A percentile compares a stretch with the other conserved stretches of the same genome.
Evolutionary conservation across 495 filamentous ascomycete genomes (phyloP).

Genomic region (Penicillium verhagenii): DNA sequence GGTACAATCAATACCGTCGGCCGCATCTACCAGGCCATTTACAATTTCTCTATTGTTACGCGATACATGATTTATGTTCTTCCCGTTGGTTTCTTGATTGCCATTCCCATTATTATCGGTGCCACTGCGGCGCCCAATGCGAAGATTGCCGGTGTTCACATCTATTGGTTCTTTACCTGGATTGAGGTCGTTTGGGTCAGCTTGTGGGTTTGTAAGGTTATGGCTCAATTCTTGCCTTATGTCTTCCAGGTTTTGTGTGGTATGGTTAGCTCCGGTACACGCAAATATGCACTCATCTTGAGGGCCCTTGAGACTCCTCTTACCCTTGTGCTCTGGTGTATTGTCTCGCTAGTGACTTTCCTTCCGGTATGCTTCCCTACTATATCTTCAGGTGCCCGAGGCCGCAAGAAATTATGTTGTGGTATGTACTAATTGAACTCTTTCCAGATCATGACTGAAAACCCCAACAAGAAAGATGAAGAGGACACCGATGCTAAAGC

Average conservation of each 20-base stretch:
- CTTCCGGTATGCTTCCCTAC: slow-evolving; percentile 47
- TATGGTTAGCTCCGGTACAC: slow-evolving; percentile 84
- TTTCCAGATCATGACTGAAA: slow-evolving; percentile 53
- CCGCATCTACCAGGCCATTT: slow-evolving; percentile 77
- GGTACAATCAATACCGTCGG: slow-evolving; percentile 78
- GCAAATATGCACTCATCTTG: slow-evolving; percentile 87
- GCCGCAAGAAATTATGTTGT: slow-evolving; percentile 18
- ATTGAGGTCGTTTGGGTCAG: slow-evolving; percentile 87
- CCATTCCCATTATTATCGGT: slow-evolving; percentile 79
- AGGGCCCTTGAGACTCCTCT: slow-evolving; percentile 78
- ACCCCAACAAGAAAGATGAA: slow-evolving; percentile 30
- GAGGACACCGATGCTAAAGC: slow-evolving; percentile 31
- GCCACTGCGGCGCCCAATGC: slow-evolving; percentile 52
- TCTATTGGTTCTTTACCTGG: slow-evolving; percentile 86
- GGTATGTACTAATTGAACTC: slow-evolving; percentile 27
- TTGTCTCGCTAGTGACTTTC: slow-evolving; percentile 79
- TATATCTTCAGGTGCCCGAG: slow-evolving; percentile 8
- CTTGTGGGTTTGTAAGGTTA: slow-evolving; percentile 83
- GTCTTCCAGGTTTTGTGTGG: slow-evolving; percentile 87
- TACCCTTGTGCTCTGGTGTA: slow-evolving; percentile 82
- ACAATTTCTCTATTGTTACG: slow-evolving; percentile 81
- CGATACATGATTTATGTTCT: slow-evolving; percentile 87
- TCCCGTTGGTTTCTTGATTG: slow-evolving; percentile 72
- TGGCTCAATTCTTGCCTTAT: slow-evolving; percentile 72
- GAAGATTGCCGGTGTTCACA: slow-evolving; percentile 61